Evolutionary conservation across 768 basidiomycete genomes (phyloP).

Genomic region (Baorangia bicolor): DNA sequence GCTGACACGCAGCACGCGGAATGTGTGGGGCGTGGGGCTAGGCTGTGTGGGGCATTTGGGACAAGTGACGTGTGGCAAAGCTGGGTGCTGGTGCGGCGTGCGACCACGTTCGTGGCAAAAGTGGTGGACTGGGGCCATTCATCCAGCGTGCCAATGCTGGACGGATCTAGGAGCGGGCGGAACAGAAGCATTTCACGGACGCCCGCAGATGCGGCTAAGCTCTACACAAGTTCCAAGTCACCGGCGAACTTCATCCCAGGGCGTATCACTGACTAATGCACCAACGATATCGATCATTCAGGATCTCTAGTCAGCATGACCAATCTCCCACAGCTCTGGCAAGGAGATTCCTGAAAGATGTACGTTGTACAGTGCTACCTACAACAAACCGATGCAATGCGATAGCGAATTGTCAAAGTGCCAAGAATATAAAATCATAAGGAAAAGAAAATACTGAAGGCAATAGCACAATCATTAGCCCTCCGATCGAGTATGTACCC

Average conservation of each 20-base stretch:
- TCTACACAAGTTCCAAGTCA: constrained; percentile 2
- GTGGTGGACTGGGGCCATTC: neutral
- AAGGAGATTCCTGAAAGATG: constrained; percentile 4
- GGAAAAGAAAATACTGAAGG: constrained; percentile 17
- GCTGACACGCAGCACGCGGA: constrained; percentile 19
- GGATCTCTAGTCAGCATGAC: neutral
- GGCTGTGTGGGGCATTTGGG: constrained; percentile 15
- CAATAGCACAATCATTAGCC: constrained; percentile 33
- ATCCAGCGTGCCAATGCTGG: constrained; percentile 6
- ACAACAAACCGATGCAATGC: constrained; percentile 31
- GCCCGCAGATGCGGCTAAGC: constrained; percentile 7
- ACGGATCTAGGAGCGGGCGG: constrained; percentile 23
- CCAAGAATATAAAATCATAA: constrained; percentile 32
- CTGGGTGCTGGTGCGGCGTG: neutral
- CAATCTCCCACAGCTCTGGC: neutral
- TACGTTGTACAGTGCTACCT: constrained; percentile 29
- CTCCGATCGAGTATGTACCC: constrained; percentile 29
- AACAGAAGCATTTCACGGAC: constrained; percentile 10
- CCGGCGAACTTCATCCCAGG: neutral
- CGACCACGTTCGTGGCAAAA: constrained; percentile 2
- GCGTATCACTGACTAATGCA: constrained; percentile 4
- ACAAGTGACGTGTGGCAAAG: constrained; percentile 5
- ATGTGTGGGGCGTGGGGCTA: constrained; percentile 29
- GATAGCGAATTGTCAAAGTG: constrained; percentile 27
- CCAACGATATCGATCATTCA: constrained; percentile 2